Base-by-base conservation (phyloP, 208 protist species). In the Leishmania major region DNA sequence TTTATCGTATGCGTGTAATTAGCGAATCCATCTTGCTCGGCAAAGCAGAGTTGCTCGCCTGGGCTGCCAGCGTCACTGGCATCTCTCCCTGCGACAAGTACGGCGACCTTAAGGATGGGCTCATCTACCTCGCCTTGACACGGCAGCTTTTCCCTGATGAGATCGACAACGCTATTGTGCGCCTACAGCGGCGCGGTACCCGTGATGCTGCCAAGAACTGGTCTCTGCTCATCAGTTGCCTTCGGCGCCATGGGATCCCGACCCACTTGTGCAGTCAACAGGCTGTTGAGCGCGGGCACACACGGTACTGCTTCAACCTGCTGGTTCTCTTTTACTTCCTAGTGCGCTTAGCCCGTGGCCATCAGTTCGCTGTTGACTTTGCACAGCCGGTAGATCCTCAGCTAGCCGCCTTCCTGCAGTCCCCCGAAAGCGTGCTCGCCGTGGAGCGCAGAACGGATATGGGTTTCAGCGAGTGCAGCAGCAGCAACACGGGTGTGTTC, bases 251-350 rank as follows among this genome's bases (percentile, higher is more conserved):
- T 47, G 74, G 81, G 47, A 70, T 96, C 19, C 93, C 93, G 5
- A 45, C 84, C 45, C 81, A 84, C 73, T 70, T 95, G 64, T 90
- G 85, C 70, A 84, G 89, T 40, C 80, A 79, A 31, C 75, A 88
- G 45, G 87, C 87, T 22, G 75, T 96, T 15, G 79, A 87, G 15
- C 84, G 84, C 45, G 91, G 88, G 19, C 78, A 89, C 73, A 87
- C 87, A 28, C 82, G 88, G 1, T 80, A 89, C 75, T 95, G 91
- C 84, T 95, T 92, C 79, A 94, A 95, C 83, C 78, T 89, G 35
- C 78, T 96, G 40, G 90, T 95, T 19, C 80, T 94, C 51, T 94
- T 93, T 66, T 96, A 94, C 78, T 96, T 96, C 51, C 72, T 96
- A 47, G 35, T 74, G 28, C 76, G 79, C 31, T 79, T 96, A 10